These are phyloP conservation scores for Sporothrix pallida DNA, from an alignment of 2,329 filamentous ascomycete species.

Conservation along the genomic window DNA sequence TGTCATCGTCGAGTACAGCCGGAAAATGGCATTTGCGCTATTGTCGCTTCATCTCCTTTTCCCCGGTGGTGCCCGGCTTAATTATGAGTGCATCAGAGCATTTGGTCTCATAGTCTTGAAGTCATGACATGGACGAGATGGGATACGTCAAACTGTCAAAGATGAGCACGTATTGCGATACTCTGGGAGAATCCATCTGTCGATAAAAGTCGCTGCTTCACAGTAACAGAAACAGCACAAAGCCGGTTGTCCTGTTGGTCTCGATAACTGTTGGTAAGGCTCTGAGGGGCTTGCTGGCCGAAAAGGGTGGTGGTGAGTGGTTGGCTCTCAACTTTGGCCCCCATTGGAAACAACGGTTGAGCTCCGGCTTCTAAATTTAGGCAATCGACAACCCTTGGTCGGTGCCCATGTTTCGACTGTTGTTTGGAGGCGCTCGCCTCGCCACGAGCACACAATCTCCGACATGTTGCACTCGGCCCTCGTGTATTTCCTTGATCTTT, in stretches of 20 bases:
- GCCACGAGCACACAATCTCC: slow-evolving; percentile 4
- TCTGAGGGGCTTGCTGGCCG: neutral
- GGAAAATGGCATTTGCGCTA: too few species aligned
- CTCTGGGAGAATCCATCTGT: neutral
- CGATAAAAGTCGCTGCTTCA: neutral
- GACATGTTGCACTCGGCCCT: neutral
- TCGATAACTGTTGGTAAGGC: neutral
- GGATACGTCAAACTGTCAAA: too few species aligned
- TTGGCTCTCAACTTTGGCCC: neutral
- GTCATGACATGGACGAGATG: too few species aligned
- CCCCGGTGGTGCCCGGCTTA: too few species aligned
- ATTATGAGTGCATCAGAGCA: too few species aligned
- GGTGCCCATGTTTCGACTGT: slow-evolving; percentile 11
- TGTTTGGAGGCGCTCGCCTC: neutral
- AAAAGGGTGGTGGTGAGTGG: neutral
- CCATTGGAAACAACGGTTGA: slow-evolving; percentile 2
- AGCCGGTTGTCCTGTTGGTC: neutral
- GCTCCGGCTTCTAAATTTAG: slow-evolving; percentile 29
- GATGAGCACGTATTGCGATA: neutral
- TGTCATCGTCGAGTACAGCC: too few species aligned
- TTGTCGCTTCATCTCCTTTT: too few species aligned
- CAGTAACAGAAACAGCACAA: neutral
- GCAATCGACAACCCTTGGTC: neutral
- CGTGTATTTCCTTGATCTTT: too few species aligned
- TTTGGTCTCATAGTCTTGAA: too few species aligned